Conservation (phyloP, 306 rosid genomes). For the Glycine latifolia region DNA sequence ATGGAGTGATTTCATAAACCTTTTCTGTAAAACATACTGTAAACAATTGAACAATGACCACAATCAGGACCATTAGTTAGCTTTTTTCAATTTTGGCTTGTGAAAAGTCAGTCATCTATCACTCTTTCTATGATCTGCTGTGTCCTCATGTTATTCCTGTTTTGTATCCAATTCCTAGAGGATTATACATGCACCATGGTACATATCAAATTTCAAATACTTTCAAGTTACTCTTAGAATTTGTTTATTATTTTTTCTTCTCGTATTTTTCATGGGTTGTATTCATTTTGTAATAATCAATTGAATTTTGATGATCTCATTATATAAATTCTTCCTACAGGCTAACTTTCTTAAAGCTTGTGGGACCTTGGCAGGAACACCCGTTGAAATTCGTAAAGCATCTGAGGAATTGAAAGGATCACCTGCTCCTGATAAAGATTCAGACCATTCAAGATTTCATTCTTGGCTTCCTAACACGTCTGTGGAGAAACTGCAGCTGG, state of each 20-base stretch:
- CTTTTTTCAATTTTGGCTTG: neutral
- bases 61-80: neutral
- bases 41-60: neutral
- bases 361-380: constrained; percentile 81
- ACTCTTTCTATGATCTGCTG: neutral
- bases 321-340: constrained; percentile 54
- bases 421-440: constrained; percentile 54
- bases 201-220: neutral
- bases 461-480: constrained; percentile 77
- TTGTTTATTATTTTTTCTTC: neutral
- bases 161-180: neutral
- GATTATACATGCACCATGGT: neutral
- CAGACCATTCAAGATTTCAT: constrained; percentile 55
- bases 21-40: neutral
- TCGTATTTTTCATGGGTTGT: neutral
- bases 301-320: constrained; percentile 3
- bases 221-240: neutral
- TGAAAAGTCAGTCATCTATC: neutral
- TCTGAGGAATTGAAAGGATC: constrained; percentile 59
- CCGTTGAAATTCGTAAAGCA: constrained; percentile 76
- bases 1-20: neutral
- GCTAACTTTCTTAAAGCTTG: constrained; percentile 95
- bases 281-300: constrained; percentile 17
- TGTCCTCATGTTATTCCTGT: neutral
- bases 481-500: constrained; percentile 61